Base-by-base conservation (phyloP, 1,284 basidiomycete genomes). In the Neolentinus lepideus region DNA sequence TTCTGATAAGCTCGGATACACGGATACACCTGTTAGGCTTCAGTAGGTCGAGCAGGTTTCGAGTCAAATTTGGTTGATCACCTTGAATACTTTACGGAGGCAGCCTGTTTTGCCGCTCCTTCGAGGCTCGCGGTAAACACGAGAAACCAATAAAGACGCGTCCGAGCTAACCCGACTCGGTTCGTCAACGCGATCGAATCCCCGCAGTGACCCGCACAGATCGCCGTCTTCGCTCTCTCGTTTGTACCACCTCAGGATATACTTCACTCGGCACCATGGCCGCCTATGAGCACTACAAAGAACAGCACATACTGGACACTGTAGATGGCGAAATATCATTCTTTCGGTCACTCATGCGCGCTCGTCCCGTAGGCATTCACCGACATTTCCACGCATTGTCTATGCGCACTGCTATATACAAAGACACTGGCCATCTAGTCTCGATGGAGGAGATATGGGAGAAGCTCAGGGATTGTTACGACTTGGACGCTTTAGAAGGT, bases 271-370 rank as follows among this genome's bases (percentile, higher is more conserved):
- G 4, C 24, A 21, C 47, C 47, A 50, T 50, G 47, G 27, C 47
- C 47, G 27, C 22, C 47, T 3, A 25, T 6, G 27, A 25, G 8
- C 8, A 43, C 38, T 16, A 43, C 8, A 43, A 43, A 21, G 38
- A 43, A 11, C 14, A 50, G n/a, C 27, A 16, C 10, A 4, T 87
- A 63, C 79, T 92, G 25, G 78, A 85, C 64, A 83, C 80, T 4
- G 80, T 90, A 56, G 83, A 87, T 62, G 89, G 89, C 43, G 90
- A 92, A 68, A 88, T 90, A 47, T 77, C 85, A 3, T 87, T 92
- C 70, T 91, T 91, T 64, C 80, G 85, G 53, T 83, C 87, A 1
- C 74, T 90, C 43, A 89, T 85, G 79, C 84, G 84, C 51, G 78
- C 87, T 6, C 75, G 90, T 55, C 90, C 89, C 0, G 80, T 92